phyloP scores from a whole-genome alignment of 75 land plant species.

The Azolla pinnata region DNA sequence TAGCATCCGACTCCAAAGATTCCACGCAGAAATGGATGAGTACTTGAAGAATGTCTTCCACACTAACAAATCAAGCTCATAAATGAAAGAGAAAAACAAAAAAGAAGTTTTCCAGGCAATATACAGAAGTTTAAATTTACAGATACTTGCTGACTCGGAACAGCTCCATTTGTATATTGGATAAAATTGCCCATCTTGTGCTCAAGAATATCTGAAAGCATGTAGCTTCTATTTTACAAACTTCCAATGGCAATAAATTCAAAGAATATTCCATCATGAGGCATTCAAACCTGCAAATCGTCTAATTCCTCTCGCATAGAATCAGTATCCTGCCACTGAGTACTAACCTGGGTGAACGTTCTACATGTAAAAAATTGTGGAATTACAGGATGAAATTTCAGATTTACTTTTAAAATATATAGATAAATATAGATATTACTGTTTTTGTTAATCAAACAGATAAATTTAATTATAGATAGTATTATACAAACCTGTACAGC shows the following conservation, averaged over 20 bases:
- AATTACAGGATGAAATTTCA: not conserved
- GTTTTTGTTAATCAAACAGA: no score
- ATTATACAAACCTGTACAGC: no score
- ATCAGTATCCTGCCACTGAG: conserved; percentile 96
- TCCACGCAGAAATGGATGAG: conserved; percentile 89
- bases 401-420: not conserved
- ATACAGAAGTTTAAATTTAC: not conserved
- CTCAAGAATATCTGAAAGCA: conserved; percentile 92
- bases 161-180: conserved; percentile 92
- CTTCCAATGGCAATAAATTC: not conserved
- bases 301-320: conserved; percentile 96
- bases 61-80: conserved; percentile 24
- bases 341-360: conserved; percentile 97
- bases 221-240: not conserved
- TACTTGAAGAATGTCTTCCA: conserved; percentile 94
- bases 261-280: no score
- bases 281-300: conserved; percentile 97
- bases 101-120: not conserved
- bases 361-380: conserved; percentile 26
- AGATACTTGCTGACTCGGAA: conserved; percentile 69
- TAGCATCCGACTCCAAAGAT: conserved; percentile 75
- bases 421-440: not conserved
- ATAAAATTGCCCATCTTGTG: conserved; percentile 94
- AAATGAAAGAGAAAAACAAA: not conserved
- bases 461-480: no score